These are phyloP conservation scores for Solidago caesia DNA, from an alignment of 129 eudicot species.

Conservation along the genomic window DNA sequence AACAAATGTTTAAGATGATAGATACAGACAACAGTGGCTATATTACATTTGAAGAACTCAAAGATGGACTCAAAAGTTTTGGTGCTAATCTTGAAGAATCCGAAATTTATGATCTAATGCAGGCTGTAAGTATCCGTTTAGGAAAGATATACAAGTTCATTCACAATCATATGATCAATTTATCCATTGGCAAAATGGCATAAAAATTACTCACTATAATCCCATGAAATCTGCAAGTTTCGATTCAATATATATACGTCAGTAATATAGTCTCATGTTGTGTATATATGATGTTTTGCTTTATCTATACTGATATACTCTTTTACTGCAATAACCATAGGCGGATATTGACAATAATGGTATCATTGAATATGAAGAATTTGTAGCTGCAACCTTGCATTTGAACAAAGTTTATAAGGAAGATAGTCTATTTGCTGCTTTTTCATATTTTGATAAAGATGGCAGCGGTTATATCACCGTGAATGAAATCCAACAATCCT, in stretches of 20 bases:
- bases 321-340: slow-evolving; percentile 28
- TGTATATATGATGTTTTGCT: too few species aligned
- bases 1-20: slow-evolving; percentile 71
- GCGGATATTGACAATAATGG: slow-evolving; percentile 70
- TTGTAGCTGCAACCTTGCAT: slow-evolving; percentile 71
- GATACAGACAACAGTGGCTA: slow-evolving; percentile 65
- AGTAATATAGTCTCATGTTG: too few species aligned
- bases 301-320: too few species aligned
- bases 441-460: slow-evolving; percentile 57
- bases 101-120: slow-evolving; percentile 74
- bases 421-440: slow-evolving; percentile 59
- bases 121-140: slow-evolving; percentile 41
- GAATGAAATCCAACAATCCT: slow-evolving; percentile 74
- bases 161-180: background rate
- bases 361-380: slow-evolving; percentile 63
- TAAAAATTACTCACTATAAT: too few species aligned
- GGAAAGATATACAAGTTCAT: too few species aligned
- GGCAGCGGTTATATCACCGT: slow-evolving; percentile 69
- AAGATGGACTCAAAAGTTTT: slow-evolving; percentile 53
- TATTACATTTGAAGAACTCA: slow-evolving; percentile 66
- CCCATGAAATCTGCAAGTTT: too few species aligned
- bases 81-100: slow-evolving; percentile 71
- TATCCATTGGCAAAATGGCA: too few species aligned
- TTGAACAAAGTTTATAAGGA: slow-evolving; percentile 60
- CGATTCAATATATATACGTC: too few species aligned